Evolutionary conservation across 805 yeast species (phyloP), one percentile per base, ranked within the genome.

Genomic region (Blastobotrys attinorum): DNA sequence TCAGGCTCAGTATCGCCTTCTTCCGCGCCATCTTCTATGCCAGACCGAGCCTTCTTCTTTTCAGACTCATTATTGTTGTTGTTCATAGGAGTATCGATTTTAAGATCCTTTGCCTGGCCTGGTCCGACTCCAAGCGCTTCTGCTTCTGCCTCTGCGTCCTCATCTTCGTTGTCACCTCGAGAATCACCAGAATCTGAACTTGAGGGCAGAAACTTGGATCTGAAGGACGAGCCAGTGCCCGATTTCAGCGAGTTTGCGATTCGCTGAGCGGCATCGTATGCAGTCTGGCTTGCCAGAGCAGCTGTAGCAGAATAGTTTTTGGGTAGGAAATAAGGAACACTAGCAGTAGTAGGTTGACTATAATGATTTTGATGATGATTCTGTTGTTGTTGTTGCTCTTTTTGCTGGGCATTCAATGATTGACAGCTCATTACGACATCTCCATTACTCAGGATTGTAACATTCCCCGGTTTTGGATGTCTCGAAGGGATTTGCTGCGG

Each of bases 401-500:
- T 25, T 6, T 15, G 16, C 8, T 25, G 23, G 16, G 31, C 39
- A 25, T 15, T 10, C 15, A 8, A 31, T 37, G 22, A 38, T 13
- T 35, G 33, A 13, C 38, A 31, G 3, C 35, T 38, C 23, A 49
- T 33, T n/a, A 34, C 27, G 27, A 51, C 45, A 16, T 50, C 52
- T 20, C 67, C 68, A 18, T 45, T 48, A 11, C 54, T 45, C 10
- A 47, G 42, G 46, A 64, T 57, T 39, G 58, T 70, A 18, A 81
- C 88, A 56, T 86, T 82, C 5, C 97, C 96, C 53, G 73, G 72
- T 51, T 81, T 71, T 4, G 97, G 96, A 47, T 72, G 73, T 56
- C 95, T 67, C 1, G 95, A 83, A 2, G 97, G 97, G 48, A 89
- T 83, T 59, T 88, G 96, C 57, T 89, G 97, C 1, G 96, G 95